Evolutionary conservation across 495 filamentous ascomycete species (phyloP).

Genomic region (Aspergillus ostianus): DNA sequence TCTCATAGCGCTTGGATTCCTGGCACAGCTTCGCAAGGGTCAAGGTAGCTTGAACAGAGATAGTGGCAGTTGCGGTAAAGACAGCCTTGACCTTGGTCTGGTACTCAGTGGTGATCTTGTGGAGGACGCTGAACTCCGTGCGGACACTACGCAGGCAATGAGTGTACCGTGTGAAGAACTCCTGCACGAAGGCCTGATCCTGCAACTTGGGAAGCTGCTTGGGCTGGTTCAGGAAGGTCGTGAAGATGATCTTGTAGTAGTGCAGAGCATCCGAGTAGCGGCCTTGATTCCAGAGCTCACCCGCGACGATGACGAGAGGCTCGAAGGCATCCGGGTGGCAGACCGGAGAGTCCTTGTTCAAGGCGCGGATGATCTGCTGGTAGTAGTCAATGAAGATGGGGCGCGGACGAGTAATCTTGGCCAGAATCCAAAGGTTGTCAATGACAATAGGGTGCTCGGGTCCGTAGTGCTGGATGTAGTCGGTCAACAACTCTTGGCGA

Average conservation of each 20-base stretch:
- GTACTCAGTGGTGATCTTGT: constrained; percentile 36
- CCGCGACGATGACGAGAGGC: constrained; percentile 35
- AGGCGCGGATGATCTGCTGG: constrained; percentile 33
- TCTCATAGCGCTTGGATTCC: constrained; percentile 39
- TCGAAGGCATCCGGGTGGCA: constrained; percentile 38
- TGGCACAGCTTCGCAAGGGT: constrained; percentile 39
- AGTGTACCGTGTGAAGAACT: constrained; percentile 35
- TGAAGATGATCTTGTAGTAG: constrained; percentile 36
- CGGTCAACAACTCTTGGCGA: constrained; percentile 36
- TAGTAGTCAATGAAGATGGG: constrained; percentile 43
- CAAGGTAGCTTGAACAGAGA: constrained; percentile 38
- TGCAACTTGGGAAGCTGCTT: constrained; percentile 35
- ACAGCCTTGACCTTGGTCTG: constrained; percentile 31
- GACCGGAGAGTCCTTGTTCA: constrained; percentile 36
- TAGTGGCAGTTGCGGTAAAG: constrained; percentile 34
- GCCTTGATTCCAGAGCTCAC: constrained; percentile 39
- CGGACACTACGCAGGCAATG: constrained; percentile 35
- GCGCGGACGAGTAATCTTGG: constrained; percentile 35
- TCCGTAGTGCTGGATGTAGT: constrained; percentile 36
- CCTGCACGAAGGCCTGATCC: constrained; percentile 31
- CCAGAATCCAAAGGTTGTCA: constrained; percentile 33
- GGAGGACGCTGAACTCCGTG: constrained; percentile 31
- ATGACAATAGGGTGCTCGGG: constrained; percentile 32
- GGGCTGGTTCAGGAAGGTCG: constrained; percentile 29
- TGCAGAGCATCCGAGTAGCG: constrained; percentile 37